Conservation (phyloP, 179 eudicot genomes). For the Silene coronaria region DNA sequence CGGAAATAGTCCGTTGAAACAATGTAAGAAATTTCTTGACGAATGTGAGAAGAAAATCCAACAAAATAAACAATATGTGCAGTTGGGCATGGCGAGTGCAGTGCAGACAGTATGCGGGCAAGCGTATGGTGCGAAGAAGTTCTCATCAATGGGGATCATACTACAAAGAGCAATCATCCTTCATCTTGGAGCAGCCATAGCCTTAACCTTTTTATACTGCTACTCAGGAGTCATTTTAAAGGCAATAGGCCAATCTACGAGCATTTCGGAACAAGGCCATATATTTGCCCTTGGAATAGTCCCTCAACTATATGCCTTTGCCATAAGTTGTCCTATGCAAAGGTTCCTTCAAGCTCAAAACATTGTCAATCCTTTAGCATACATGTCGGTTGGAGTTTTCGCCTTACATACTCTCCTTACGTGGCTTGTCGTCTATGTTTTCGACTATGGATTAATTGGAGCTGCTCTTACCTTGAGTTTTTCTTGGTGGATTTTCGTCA, state of each 20-base stretch:
- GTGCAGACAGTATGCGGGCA: conserved; percentile 77
- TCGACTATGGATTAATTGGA: conserved; percentile 52
- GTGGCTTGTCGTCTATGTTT: conserved; percentile 48
- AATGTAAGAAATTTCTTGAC: no score
- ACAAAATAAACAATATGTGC: conserved; percentile 11
- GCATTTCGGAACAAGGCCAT: conserved; percentile 49
- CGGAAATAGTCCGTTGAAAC: no score
- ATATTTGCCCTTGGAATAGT: conserved; percentile 49
- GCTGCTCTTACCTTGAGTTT: conserved; percentile 54
- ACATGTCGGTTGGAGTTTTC: conserved; percentile 51
- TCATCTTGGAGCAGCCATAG: conserved; percentile 49
- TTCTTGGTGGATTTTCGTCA: conserved; percentile 59
- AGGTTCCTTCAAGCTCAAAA: conserved; percentile 71
- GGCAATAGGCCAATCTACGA: conserved; percentile 51
- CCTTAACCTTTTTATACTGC: conserved; percentile 51
- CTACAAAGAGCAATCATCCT: conserved; percentile 57
- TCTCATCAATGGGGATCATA: conserved; percentile 52
- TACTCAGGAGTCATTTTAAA: conserved; percentile 39
- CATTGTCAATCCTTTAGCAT: conserved; percentile 69
- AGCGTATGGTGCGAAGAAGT: conserved; percentile 61
- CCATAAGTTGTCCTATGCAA: conserved; percentile 51
- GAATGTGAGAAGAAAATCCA: no score
- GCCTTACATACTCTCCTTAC: conserved; percentile 39
- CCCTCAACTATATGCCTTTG: conserved; percentile 61
- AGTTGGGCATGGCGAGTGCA: conserved; percentile 80